These are phyloP conservation scores for Candolleomyces eurysporus DNA, from an alignment of 768 basidiomycete species.

Conservation along the genomic window DNA sequence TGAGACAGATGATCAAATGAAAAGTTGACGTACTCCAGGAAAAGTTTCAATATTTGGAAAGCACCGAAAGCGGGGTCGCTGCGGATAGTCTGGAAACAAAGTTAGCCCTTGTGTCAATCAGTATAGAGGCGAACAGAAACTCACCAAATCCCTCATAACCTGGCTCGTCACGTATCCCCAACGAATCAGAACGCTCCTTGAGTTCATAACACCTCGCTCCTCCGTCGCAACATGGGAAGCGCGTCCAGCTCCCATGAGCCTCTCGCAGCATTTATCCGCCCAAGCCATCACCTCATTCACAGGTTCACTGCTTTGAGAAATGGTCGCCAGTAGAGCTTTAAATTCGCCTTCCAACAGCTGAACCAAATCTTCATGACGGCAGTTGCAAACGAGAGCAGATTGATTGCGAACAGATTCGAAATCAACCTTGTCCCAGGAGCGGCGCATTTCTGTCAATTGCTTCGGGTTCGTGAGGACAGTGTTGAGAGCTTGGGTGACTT, in stretches of 20 bases:
- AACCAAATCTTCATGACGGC: conserved; percentile 85
- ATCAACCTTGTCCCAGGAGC: conserved; percentile 85
- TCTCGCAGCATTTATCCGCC: conserved; percentile 89
- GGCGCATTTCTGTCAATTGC: conserved; percentile 80
- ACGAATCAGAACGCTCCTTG: conserved; percentile 81
- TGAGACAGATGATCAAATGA: neutral
- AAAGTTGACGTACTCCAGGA: conserved; percentile 71
- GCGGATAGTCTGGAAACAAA: conserved; percentile 67
- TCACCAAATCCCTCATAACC: conserved; percentile 86
- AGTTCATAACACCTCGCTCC: conserved; percentile 80
- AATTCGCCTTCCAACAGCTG: conserved; percentile 86
- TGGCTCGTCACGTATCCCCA: conserved; percentile 94
- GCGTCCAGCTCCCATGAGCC: conserved; percentile 71
- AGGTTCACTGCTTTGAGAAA: conserved; percentile 72
- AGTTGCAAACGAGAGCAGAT: conserved; percentile 90
- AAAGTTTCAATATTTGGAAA: conserved; percentile 88
- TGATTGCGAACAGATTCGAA: conserved; percentile 92
- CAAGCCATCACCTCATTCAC: conserved; percentile 86
- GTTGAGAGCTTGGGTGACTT: conserved; percentile 84
- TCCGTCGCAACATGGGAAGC: conserved; percentile 53
- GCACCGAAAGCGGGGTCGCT: conserved; percentile 92
- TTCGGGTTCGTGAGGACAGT: conserved; percentile 89
- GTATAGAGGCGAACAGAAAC: conserved; percentile 23
- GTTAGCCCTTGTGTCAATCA: conserved; percentile 3
- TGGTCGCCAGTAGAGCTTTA: conserved; percentile 68